phyloP scores from a whole-genome alignment of 768 basidiomycete species.

The Russula abietina region DNA sequence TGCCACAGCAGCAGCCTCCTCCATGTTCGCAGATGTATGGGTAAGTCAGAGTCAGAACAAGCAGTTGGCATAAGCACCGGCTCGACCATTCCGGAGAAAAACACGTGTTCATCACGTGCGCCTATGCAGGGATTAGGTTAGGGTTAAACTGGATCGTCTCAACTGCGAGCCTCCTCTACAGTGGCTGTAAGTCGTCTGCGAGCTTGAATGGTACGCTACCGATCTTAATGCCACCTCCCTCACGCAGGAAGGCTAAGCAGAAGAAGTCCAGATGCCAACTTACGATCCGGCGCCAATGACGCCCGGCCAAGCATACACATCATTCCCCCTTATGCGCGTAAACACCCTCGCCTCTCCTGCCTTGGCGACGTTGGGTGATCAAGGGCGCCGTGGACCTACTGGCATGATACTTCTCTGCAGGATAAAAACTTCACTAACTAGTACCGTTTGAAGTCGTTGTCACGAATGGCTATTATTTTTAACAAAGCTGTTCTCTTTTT shows the following conservation, averaged over 20 bases:
- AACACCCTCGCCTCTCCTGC: slow-evolving; percentile 5
- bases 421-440: slow-evolving; percentile 11
- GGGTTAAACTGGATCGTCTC: no score
- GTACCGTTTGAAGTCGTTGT: neutral
- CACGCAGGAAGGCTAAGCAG: slow-evolving; percentile 7
- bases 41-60: neutral
- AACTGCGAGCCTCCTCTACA: no score
- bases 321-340: slow-evolving; percentile 11
- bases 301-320: slow-evolving; percentile 13
- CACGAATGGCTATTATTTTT: no score
- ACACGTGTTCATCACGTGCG: no score
- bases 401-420: slow-evolving; percentile 21
- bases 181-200: no score
- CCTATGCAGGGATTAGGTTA: no score
- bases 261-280: slow-evolving; percentile 4
- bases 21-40: slow-evolving; percentile 28
- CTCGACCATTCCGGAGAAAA: no score
- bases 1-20: slow-evolving; percentile 45
- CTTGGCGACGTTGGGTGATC: neutral
- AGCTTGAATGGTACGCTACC: slow-evolving; percentile 24
- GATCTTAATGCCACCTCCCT: slow-evolving; percentile 22
- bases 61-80: no score
- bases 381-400: slow-evolving; percentile 6
- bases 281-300: slow-evolving; percentile 22
- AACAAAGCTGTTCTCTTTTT: no score